Percentiles rank a stretch among this genome's conserved stretches.
Evolutionary conservation across 805 yeast genomes (phyloP).

Genomic region (Sporopachydermia lactativora): DNA sequence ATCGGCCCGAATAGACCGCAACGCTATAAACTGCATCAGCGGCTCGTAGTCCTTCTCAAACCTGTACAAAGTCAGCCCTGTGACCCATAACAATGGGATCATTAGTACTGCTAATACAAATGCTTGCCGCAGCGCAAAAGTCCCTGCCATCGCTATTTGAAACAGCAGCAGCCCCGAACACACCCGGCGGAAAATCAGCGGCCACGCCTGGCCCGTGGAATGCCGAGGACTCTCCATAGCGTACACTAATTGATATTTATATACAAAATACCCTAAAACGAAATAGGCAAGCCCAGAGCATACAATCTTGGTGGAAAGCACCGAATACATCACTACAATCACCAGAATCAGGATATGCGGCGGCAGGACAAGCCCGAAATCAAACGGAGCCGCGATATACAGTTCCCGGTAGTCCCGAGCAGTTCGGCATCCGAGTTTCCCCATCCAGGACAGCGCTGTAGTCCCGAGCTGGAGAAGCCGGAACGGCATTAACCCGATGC

Average conservation of each 20-base stretch:
- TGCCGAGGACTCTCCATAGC: conserved; percentile 52
- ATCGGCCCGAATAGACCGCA: conserved; percentile 34
- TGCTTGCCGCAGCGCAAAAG: conserved; percentile 46
- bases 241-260: conserved; percentile 47
- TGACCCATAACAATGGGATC: conserved; percentile 33
- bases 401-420: conserved; percentile 37
- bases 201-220: conserved; percentile 57
- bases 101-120: conserved; percentile 32
- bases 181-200: conserved; percentile 41
- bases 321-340: conserved; percentile 44
- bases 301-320: conserved; percentile 45
- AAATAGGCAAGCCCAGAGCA: conserved; percentile 45
- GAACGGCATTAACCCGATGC: conserved; percentile 49
- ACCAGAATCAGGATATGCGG: conserved; percentile 47
- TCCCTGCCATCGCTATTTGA: conserved; percentile 51
- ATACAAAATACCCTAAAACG: conserved; percentile 40
- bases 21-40: conserved; percentile 38
- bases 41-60: conserved; percentile 44
- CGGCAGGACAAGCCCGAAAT: conserved; percentile 46
- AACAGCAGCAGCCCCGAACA: conserved; percentile 40
- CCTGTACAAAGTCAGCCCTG: conserved; percentile 30
- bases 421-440: conserved; percentile 27
- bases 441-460: conserved; percentile 30
- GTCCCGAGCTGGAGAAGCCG: conserved; percentile 42
- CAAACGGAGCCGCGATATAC: conserved; percentile 46